A percentile compares a stretch with the other conserved stretches of the same genome.
phyloP scores from a whole-genome alignment of 2,329 filamentous ascomycete genomes.

The Colletotrichum sp. region DNA sequence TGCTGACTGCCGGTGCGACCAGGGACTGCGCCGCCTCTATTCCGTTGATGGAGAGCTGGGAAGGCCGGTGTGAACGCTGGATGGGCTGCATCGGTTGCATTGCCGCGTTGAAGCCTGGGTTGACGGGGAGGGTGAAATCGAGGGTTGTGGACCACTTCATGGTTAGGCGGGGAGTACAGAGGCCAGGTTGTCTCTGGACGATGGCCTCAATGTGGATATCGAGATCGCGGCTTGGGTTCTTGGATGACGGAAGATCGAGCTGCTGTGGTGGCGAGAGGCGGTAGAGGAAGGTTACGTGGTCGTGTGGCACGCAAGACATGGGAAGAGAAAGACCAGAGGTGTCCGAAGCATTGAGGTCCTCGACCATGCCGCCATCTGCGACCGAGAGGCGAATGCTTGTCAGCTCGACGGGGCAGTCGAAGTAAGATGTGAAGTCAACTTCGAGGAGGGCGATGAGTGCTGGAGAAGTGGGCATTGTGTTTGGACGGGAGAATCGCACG shows the following conservation, averaged over 20 bases:
- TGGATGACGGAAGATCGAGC: constrained; percentile 45
- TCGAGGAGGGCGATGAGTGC: constrained; percentile 74
- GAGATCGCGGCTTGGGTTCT: constrained; percentile 56
- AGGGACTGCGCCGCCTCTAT: constrained; percentile 59
- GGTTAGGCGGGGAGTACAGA: constrained; percentile 64
- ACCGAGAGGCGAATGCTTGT: constrained; percentile 63
- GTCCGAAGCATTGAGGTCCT: constrained; percentile 58
- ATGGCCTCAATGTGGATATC: constrained; percentile 66
- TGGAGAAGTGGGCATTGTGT: constrained; percentile 59
- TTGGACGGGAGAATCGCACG: constrained; percentile 72
- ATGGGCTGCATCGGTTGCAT: constrained; percentile 63
- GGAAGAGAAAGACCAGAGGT: constrained; percentile 54
- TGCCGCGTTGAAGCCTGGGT: constrained; percentile 64
- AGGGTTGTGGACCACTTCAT: constrained; percentile 73
- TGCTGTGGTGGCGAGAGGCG: constrained; percentile 58
- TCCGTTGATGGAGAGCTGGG: constrained; percentile 67
- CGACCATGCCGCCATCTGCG: constrained; percentile 62
- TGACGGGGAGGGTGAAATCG: constrained; percentile 71
- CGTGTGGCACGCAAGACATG: constrained; percentile 69
- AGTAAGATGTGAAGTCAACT: constrained; percentile 74
- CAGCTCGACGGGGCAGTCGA: constrained; percentile 69
- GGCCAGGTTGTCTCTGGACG: constrained; percentile 57
- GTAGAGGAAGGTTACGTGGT: constrained; percentile 79
- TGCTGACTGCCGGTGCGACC: constrained; percentile 59
- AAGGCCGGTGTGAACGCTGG: constrained; percentile 65